phyloP scores from a whole-genome alignment of 345 rosid genomes.

The Populus deltoides region DNA sequence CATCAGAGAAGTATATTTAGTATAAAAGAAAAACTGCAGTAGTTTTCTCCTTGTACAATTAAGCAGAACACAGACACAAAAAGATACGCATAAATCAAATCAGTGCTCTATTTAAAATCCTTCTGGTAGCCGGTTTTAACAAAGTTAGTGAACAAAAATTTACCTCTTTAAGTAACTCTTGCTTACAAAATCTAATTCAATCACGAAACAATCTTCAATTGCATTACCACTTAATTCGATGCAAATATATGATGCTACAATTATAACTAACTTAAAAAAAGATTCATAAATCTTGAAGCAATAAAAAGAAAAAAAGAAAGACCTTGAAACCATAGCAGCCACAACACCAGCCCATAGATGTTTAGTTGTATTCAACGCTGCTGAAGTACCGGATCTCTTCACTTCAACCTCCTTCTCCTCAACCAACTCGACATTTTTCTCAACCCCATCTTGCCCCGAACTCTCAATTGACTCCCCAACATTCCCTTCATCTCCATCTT shows the following conservation, averaged over 20 bases:
- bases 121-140: no score
- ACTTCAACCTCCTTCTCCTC: conserved; percentile 26
- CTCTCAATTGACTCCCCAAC: conserved; percentile 40
- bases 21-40: not conserved
- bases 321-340: conserved; percentile 93
- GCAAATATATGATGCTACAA: no score
- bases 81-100: not conserved
- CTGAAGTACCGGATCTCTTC: conserved; percentile 27
- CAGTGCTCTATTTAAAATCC: no score
- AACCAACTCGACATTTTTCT: conserved; percentile 23
- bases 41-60: not conserved
- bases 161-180: no score
- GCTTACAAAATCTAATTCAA: no score
- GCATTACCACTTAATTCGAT: no score
- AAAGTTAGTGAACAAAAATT: no score
- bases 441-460: conserved; percentile 31
- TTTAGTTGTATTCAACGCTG: conserved; percentile 67
- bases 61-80: not conserved
- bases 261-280: no score
- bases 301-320: not conserved
- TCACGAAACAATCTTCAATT: no score
- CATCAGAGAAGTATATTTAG: no score
- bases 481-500: conserved; percentile 31
- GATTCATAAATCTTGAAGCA: not conserved
- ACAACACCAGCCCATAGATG: conserved; percentile 92